Percentiles rank a stretch among this genome's conserved stretches.
Evolutionary conservation across 2,329 filamentous ascomycete species (phyloP).

Genomic region (Gyromitra esculenta): DNA sequence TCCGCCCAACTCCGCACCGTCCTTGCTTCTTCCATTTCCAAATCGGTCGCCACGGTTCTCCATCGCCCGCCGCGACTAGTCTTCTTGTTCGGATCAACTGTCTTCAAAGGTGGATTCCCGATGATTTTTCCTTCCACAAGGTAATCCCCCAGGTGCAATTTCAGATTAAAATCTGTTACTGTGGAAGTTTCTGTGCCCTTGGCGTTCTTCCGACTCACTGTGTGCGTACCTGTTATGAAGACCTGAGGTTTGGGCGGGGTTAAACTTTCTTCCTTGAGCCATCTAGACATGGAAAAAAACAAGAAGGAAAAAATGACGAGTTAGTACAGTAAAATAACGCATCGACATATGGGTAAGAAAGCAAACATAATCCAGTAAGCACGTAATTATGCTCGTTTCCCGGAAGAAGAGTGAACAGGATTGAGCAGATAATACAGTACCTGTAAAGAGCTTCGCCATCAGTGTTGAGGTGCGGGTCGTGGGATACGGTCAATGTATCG

Average conservation of each 20-base stretch:
- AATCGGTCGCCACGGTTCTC: slow-evolving; percentile 59
- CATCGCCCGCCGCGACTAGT: slow-evolving; percentile 73
- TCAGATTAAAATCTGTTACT: slow-evolving; percentile 70
- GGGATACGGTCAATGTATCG: slow-evolving; percentile 49
- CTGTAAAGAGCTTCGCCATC: slow-evolving; percentile 57
- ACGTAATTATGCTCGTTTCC: not conserved
- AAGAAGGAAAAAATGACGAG: slow-evolving; percentile 5
- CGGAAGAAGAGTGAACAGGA: not conserved
- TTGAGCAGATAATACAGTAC: slow-evolving; percentile 46
- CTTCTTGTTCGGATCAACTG: slow-evolving; percentile 69
- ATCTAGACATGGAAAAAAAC: slow-evolving; percentile 28
- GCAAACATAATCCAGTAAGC: slow-evolving; percentile 15
- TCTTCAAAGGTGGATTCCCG: slow-evolving; percentile 63
- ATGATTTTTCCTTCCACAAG: slow-evolving; percentile 65
- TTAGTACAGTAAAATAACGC: slow-evolving; percentile 34
- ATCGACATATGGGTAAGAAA: not conserved
- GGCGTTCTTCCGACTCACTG: slow-evolving; percentile 56
- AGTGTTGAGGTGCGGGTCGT: slow-evolving; percentile 57
- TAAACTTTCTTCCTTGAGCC: slow-evolving; percentile 43
- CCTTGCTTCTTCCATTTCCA: slow-evolving; percentile 20
- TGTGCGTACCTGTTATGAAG: slow-evolving; percentile 59
- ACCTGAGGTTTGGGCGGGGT: slow-evolving; percentile 50
- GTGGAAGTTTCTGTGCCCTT: slow-evolving; percentile 59
- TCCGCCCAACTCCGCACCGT: slow-evolving; percentile 72
- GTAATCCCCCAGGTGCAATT: slow-evolving; percentile 69